Conservation (phyloP, 2,329 filamentous ascomycete genomes). For the Calonectria leucothoes region DNA sequence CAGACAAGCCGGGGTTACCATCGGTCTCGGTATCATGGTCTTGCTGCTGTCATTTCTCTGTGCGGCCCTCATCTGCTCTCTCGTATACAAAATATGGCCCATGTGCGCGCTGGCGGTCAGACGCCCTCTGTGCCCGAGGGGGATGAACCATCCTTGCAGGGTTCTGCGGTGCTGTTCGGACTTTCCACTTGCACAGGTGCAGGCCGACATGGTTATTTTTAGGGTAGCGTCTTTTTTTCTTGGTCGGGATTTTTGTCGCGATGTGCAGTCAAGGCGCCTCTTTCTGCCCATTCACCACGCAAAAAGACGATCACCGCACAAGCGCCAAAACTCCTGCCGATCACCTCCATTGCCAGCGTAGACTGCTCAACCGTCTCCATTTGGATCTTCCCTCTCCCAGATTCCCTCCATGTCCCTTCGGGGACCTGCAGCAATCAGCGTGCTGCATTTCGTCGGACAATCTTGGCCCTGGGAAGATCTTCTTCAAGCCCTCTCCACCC, state of each 20-base stretch:
- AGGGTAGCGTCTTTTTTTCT: neutral
- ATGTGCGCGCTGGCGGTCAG: neutral
- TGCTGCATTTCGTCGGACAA: neutral
- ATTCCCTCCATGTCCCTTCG: neutral
- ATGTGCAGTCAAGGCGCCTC: neutral
- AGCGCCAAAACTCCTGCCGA: conserved; percentile 2
- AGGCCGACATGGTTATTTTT: conserved; percentile 1
- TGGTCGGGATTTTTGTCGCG: neutral
- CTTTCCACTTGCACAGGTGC: neutral
- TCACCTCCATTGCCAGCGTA: neutral
- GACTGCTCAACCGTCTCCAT: neutral
- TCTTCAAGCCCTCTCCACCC: neutral
- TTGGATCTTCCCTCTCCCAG: neutral
- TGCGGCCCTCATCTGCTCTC: neutral
- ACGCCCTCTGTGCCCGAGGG: neutral
- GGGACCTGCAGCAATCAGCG: neutral
- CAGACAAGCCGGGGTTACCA: neutral
- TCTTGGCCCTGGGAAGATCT: neutral
- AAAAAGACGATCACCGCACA: neutral
- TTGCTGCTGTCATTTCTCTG: neutral
- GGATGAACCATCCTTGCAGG: neutral
- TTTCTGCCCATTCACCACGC: neutral
- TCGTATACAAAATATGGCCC: neutral
- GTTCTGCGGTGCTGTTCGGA: neutral
- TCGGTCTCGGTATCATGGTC: neutral